Base-by-base conservation (phyloP, 1,139 yeast species). In the Lipomyces yarrowii region DNA sequence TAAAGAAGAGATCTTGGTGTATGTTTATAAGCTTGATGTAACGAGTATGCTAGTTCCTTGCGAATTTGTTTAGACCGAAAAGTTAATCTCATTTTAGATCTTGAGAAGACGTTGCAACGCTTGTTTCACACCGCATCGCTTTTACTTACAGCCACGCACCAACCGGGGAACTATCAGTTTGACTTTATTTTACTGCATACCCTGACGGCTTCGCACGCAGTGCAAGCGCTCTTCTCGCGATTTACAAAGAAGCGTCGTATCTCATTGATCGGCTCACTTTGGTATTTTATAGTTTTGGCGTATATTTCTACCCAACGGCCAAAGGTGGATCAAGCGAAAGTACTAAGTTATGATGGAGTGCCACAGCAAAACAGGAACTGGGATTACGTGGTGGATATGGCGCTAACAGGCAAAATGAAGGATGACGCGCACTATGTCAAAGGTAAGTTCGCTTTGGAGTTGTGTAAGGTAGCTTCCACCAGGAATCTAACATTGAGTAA, bases 141-240 rank as follows among this genome's bases (percentile, higher is more conserved):
- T 13, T 59, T 73, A 39, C 67, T 74, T 46, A 65, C 72, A 1
- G 72, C 74, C 2, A 69, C 77, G 5, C 76, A 73, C 61, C 63
- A 65, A n/a, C 69, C 69, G 32, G 69, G 66, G 26, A 53, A 59
- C n/a, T 67, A 72, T 11, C 65, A 59, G 15, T 75, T 70, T 63
- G 74, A 73, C 61, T 77, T 77, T 59, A 73, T 73, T 61, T 62
- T 76, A 32, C 68, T 77, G 32, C 79, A 77, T 60, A 66, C 74
- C 3, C 69, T 77, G 48, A 76, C 79, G 0, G 71, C 74, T 0
- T 59, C 74, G 1, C 78, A 75, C 26, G 79, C 74, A 18, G 64
- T 71, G 6, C 69, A 71, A 2, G 77, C 59, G 10, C 57, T 70
- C 26, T 51, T 61, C n/a, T 67, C 68, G 13, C 63, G 53, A 13